These are phyloP conservation scores for Neophaeococcomyces aloes DNA, from an alignment of 2,329 filamentous ascomycete species.

Conservation along the genomic window DNA sequence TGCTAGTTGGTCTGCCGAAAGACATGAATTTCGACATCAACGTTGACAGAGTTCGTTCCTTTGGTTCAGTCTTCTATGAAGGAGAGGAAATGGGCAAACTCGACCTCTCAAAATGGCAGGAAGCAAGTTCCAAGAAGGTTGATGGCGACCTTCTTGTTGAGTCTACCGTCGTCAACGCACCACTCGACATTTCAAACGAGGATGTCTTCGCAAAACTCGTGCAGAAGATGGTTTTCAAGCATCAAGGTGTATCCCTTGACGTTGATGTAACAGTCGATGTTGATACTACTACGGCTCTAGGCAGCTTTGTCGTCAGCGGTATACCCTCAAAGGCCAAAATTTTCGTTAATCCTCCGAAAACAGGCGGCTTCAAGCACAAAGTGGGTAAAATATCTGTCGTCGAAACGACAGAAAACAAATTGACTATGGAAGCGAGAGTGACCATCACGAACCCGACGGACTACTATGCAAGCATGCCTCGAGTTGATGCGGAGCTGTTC, in stretches of 20 bases:
- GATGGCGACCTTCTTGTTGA: constrained; percentile 58
- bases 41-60: constrained; percentile 64
- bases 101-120: constrained; percentile 70
- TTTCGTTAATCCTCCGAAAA: constrained; percentile 62
- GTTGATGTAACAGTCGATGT: constrained; percentile 76
- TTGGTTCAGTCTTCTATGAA: constrained; percentile 71
- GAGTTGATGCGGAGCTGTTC: constrained; percentile 62
- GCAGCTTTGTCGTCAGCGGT: constrained; percentile 66
- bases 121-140: constrained; percentile 66
- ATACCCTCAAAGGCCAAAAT: constrained; percentile 77
- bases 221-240: constrained; percentile 68
- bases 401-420: constrained; percentile 59
- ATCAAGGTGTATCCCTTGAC: constrained; percentile 56
- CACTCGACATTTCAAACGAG: constrained; percentile 70
- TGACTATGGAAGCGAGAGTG: constrained; percentile 60
- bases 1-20: constrained; percentile 65
- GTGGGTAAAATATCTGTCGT: constrained; percentile 61
- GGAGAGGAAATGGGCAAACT: constrained; percentile 69
- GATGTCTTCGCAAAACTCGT: constrained; percentile 71
- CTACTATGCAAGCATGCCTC: constrained; percentile 75
- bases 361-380: constrained; percentile 46
- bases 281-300: constrained; percentile 69
- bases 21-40: constrained; percentile 80
- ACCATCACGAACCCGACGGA: constrained; percentile 86
- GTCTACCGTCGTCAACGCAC: constrained; percentile 66